These are phyloP conservation scores for Wallacemonas sp. DNA, from an alignment of 208 protist species.

Conservation along the genomic window DNA sequence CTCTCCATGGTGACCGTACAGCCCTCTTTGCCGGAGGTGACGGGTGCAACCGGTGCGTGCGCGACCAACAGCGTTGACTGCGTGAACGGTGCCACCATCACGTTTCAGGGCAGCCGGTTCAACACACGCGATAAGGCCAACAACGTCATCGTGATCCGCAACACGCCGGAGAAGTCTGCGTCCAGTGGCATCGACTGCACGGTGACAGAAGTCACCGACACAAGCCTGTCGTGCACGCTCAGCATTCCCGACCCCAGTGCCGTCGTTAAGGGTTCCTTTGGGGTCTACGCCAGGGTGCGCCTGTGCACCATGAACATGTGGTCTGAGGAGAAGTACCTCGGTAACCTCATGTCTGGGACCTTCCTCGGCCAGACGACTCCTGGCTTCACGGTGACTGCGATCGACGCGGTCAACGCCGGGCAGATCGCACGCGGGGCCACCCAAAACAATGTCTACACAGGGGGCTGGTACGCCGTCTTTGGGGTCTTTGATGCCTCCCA, in stretches of 20 bases:
- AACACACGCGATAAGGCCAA: slow-evolving; percentile 17
- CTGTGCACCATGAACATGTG: slow-evolving; percentile 26
- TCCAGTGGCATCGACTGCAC: slow-evolving; percentile 1
- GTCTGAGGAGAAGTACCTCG: slow-evolving; percentile 20
- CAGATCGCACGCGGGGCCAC: slow-evolving; percentile 16
- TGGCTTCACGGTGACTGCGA: background rate
- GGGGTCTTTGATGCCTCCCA: slow-evolving; percentile 21
- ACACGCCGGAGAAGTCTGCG: background rate
- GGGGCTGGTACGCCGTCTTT: slow-evolving; percentile 16
- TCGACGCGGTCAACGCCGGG: slow-evolving; percentile 6
- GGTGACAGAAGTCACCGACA: background rate
- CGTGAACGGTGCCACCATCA: slow-evolving; percentile 18
- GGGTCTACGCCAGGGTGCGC: slow-evolving; percentile 22
- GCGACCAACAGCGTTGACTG: slow-evolving; percentile 22
- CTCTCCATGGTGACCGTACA: slow-evolving; percentile 21
- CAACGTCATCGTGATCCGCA: slow-evolving; percentile 27
- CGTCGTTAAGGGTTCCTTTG: slow-evolving; percentile 10
- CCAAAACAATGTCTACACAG: slow-evolving; percentile 9
- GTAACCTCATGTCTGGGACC: slow-evolving; percentile 12
- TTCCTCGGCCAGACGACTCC: background rate
- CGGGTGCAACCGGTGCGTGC: slow-evolving; percentile 23
- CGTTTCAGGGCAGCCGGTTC: slow-evolving; percentile 26
- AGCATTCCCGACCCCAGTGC: background rate
- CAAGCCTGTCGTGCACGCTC: slow-evolving; percentile 12
- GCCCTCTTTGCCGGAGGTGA: slow-evolving; percentile 25